Base-by-base conservation (phyloP, 192 early-diverging fungal species). In the Backusella sp. region DNA sequence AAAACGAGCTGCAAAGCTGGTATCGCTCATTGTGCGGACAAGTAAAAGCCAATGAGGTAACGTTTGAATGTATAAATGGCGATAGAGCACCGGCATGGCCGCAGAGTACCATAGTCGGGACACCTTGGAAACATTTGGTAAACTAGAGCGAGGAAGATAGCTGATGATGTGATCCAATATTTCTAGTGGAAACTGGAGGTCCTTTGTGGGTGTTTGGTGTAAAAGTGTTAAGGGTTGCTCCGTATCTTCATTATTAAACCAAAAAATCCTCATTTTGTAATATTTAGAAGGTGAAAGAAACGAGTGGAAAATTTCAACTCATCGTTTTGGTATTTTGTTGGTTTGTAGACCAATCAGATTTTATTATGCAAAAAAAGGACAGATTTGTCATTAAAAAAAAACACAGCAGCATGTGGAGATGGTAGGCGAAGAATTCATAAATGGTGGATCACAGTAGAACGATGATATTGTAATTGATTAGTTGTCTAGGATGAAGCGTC, bases 61-160 rank as follows among this genome's bases (percentile, higher is more conserved):
- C 1, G 76, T 77, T 37, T 59, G 12, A 52, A 77, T 77, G 46
- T 67, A 65, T n/a, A 77, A 7, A 26, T 77, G 70, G 0, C 32
- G 39, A 28, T 77, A 77, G 26, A 77, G 65, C 1, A 72, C 21
- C 9, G 70, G 70, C 70, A 68, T 73, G 17, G 66, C 59, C 0
- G 56, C 26, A 23, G 28, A 11, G 23, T 77, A 68, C 70, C 70
- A 77, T 66, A 23, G 17, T 68, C 41, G 21, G 11, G 15, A 44
- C 1, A 77, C 59, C 15, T 17, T 17, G 12, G 62, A 14, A 11
- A 77, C 5, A 7, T 5, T 15, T 23, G 76, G 32, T 37, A 77
- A 36, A 68, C 39, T 53, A 3, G 76, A 77, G 9, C 70, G 56
- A 8, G 76, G 76, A 30, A 77, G 6, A 21, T 52, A 56, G 14